phyloP scores from a whole-genome alignment of 208 protist species.

The Trypanosoma brucei region DNA sequence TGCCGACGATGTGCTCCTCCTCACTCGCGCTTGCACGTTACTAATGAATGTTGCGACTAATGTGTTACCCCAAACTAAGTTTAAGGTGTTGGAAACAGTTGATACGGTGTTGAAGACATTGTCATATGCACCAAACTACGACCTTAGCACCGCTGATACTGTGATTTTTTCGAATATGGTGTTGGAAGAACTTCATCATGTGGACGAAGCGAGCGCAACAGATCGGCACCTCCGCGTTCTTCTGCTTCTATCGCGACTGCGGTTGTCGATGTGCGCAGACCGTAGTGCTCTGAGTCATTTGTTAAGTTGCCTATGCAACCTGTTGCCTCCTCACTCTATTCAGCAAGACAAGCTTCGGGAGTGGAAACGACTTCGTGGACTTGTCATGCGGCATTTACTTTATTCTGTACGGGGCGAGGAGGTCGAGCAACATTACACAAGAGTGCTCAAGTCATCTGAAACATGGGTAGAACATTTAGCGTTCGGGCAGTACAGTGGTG shows the following conservation, averaged over 20 bases:
- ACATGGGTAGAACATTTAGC: conserved; percentile 43
- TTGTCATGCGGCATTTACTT: conserved; percentile 31
- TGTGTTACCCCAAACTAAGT: conserved; percentile 1
- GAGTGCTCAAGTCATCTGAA: neutral
- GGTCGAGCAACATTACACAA: conserved; percentile 5
- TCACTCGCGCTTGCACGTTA: conserved; percentile 22
- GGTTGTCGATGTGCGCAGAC: conserved; percentile 20
- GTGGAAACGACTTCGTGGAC: conserved; percentile 59
- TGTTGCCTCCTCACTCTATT: neutral
- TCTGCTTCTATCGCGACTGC: conserved; percentile 47
- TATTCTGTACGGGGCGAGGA: conserved; percentile 16
- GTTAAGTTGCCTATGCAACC: conserved; percentile 3
- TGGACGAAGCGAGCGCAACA: conserved; percentile 1
- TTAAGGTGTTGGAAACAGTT: conserved; percentile 16
- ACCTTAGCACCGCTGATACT: conserved; percentile 26
- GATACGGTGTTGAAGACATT: conserved; percentile 25
- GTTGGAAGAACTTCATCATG: conserved; percentile 10
- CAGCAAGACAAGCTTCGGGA: conserved; percentile 4
- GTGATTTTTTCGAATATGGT: conserved; percentile 25
- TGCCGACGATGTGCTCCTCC: conserved; percentile 29
- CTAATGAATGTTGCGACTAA: conserved; percentile 7
- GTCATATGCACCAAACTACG: conserved; percentile 53
- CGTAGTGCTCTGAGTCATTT: conserved; percentile 1
- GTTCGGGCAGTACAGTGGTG: conserved; percentile 25
- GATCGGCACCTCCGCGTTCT: conserved; percentile 24